A percentile compares a stretch with the other conserved stretches of the same genome.
phyloP scores from a whole-genome alignment of 1,284 basidiomycete genomes.

The Moesziomyces sp. region DNA sequence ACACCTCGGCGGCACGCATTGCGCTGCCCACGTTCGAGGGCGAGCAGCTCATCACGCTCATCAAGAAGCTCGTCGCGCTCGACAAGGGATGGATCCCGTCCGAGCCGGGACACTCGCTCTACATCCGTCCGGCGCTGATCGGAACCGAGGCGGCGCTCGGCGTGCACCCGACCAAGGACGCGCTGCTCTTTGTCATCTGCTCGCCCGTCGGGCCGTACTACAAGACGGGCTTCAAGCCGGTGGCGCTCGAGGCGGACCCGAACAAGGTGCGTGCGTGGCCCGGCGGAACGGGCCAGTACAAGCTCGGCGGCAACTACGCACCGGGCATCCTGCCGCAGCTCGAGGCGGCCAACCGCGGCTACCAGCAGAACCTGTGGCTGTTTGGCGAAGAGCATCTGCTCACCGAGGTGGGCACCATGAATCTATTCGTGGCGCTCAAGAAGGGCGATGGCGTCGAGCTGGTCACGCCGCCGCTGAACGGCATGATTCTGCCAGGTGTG shows the following conservation, averaged over 20 bases:
- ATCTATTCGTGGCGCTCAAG: slow-evolving; percentile 88
- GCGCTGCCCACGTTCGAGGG: slow-evolving; percentile 86
- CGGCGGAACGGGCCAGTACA: slow-evolving; percentile 64
- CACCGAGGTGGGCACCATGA: slow-evolving; percentile 83
- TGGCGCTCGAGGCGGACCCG: slow-evolving; percentile 89
- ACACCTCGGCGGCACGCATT: slow-evolving; percentile 74
- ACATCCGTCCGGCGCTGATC: slow-evolving; percentile 85
- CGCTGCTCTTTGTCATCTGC: slow-evolving; percentile 92
- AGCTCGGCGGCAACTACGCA: slow-evolving; percentile 67
- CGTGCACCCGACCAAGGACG: slow-evolving; percentile 85
- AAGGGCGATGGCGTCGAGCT: slow-evolving; percentile 74
- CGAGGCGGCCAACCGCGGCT: slow-evolving; percentile 83
- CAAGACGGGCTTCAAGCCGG: slow-evolving; percentile 92
- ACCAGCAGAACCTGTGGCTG: slow-evolving; percentile 95
- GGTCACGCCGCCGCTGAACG: slow-evolving; percentile 81
- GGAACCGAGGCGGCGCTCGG: slow-evolving; percentile 90
- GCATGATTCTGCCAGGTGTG: slow-evolving; percentile 95
- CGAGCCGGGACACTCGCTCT: slow-evolving; percentile 88
- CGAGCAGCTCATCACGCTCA: slow-evolving; percentile 80
- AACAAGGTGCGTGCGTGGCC: slow-evolving; percentile 75
- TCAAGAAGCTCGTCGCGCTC: slow-evolving; percentile 86
- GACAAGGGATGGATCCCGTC: slow-evolving; percentile 94
- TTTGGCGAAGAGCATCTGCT: slow-evolving; percentile 70
- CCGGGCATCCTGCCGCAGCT: slow-evolving; percentile 75
- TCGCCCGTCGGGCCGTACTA: slow-evolving; percentile 89